Evolutionary conservation across 2,329 filamentous ascomycete species (phyloP).

Genomic region (Venturia carpophila): DNA sequence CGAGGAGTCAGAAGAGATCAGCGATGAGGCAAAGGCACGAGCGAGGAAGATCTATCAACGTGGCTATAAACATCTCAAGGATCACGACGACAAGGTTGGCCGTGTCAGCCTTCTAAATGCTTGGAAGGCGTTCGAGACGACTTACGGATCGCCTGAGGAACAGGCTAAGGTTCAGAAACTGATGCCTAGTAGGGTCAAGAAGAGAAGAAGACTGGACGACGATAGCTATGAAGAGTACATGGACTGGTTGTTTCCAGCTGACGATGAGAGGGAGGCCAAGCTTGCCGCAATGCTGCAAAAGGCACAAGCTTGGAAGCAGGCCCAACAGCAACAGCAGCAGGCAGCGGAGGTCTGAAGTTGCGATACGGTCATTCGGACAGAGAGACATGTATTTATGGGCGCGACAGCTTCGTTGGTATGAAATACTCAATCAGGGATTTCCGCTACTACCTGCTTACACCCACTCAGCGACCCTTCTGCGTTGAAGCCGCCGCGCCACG

Average conservation of each 20-base stretch:
- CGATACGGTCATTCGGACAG: neutral
- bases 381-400: neutral
- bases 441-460: neutral
- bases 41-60: constrained; percentile 79
- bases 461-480: neutral
- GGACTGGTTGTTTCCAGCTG: constrained; percentile 94
- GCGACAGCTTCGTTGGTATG: neutral
- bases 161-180: constrained; percentile 78
- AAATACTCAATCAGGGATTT: neutral
- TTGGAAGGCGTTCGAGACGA: constrained; percentile 86
- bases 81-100: constrained; percentile 85
- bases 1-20: constrained; percentile 56
- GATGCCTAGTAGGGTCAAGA: constrained; percentile 91
- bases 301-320: constrained; percentile 82
- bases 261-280: constrained; percentile 79
- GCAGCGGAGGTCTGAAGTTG: neutral
- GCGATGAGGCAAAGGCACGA: constrained; percentile 73
- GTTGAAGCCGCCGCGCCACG: no score
- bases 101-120: constrained; percentile 84
- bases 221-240: constrained; percentile 94
- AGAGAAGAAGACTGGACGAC: constrained; percentile 83
- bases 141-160: constrained; percentile 68
- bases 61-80: constrained; percentile 79
- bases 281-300: constrained; percentile 75
- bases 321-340: constrained; percentile 21